Evolutionary conservation across 2,329 filamentous ascomycete species (phyloP).

Genomic region (Ceratocystis papillata): DNA sequence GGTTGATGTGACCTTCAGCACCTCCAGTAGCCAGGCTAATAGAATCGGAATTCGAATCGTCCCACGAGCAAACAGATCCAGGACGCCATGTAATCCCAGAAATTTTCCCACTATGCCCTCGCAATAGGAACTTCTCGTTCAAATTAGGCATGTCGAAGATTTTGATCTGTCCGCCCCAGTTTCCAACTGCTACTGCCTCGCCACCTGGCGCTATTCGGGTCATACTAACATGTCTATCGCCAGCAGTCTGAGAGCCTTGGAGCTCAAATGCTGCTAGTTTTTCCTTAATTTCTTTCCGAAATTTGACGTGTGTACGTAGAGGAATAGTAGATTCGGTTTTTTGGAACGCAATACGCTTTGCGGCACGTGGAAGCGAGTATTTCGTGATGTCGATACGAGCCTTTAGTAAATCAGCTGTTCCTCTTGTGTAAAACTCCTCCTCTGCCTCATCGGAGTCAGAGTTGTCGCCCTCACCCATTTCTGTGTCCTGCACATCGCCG

Average conservation of each 20-base stretch:
- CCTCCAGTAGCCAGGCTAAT: constrained; percentile 87
- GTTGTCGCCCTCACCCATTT: constrained; percentile 40
- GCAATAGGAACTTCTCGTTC: constrained; percentile 60
- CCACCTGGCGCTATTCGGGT: constrained; percentile 82
- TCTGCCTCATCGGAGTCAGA: constrained; percentile 59
- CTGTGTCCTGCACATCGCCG: constrained; percentile 28
- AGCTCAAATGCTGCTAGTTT: constrained; percentile 73
- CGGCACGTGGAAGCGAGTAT: constrained; percentile 75
- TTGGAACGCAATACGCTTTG: constrained; percentile 64
- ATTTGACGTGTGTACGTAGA: constrained; percentile 80
- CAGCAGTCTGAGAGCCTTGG: constrained; percentile 85
- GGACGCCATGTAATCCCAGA: constrained; percentile 88
- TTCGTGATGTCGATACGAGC: constrained; percentile 69
- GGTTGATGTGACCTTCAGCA: constrained; percentile 72
- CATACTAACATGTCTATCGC: constrained; percentile 83
- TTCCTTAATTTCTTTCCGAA: constrained; percentile 81
- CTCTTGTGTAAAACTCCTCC: constrained; percentile 91
- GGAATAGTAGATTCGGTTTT: constrained; percentile 72
- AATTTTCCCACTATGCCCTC: constrained; percentile 80
- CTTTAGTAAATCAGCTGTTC: constrained; percentile 60
- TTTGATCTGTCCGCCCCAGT: constrained; percentile 84
- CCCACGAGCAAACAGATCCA: constrained; percentile 60
- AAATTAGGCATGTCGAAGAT: constrained; percentile 74
- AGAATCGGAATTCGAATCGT: constrained; percentile 57
- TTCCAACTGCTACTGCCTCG: constrained; percentile 74